Conservation (phyloP, 2,329 filamentous ascomycete species). For the Herpotrichia juniperi region DNA sequence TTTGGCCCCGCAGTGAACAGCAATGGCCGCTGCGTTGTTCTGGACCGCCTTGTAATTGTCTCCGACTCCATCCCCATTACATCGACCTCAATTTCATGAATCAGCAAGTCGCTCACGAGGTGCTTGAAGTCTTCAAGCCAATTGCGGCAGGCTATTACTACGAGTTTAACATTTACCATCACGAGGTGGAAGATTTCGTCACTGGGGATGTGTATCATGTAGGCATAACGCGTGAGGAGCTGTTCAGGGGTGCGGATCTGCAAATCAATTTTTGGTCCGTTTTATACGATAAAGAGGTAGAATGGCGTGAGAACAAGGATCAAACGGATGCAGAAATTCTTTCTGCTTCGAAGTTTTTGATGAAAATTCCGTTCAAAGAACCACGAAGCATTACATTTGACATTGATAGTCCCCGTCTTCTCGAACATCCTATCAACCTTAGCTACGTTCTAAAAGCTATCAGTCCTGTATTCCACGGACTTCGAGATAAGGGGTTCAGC, state of each 20-base stretch:
- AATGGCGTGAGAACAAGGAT: not conserved
- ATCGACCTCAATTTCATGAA: not conserved
- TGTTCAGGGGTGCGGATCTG: not conserved
- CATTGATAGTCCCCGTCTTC: not conserved
- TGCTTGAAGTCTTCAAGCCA: not conserved
- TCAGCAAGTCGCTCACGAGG: not conserved
- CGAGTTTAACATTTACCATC: not conserved
- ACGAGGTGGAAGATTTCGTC: not conserved
- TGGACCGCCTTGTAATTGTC: not conserved
- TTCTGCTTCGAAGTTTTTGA: not conserved
- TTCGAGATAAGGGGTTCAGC: not conserved
- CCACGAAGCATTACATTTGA: not conserved
- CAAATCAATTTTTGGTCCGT: not conserved
- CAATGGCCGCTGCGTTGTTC: not conserved
- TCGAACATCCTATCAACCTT: not conserved
- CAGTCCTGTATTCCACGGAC: not conserved
- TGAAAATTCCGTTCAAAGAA: not conserved
- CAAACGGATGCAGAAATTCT: not conserved
- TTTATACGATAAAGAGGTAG: not conserved
- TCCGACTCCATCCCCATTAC: not conserved
- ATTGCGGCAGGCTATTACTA: not conserved
- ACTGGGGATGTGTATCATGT: conserved; percentile 1
- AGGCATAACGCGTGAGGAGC: conserved; percentile 1
- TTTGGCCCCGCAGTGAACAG: not conserved
- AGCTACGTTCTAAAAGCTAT: not conserved